Conservation (phyloP, 2,329 filamentous ascomycete genomes). For the Beauveria pseudobassiana region DNA sequence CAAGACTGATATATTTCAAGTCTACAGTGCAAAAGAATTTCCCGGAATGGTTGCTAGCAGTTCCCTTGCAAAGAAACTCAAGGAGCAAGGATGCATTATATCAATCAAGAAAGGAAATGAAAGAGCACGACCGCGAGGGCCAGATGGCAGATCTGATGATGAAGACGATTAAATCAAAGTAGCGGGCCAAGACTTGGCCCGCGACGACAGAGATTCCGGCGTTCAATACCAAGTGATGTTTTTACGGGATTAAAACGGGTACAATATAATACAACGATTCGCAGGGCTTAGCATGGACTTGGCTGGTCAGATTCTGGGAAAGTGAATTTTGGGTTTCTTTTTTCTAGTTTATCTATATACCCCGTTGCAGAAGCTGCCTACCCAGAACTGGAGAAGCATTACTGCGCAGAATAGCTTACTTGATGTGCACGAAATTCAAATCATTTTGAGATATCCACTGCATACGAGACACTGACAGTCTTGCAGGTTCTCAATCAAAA, state of each 20-base stretch:
- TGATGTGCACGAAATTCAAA: not conserved
- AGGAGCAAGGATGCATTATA: slow-evolving; percentile 74
- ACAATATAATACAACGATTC: not conserved
- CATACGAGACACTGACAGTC: too few relatives aligned
- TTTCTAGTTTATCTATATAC: slow-evolving; percentile 8
- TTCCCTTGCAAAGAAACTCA: slow-evolving; percentile 62
- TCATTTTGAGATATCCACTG: not conserved
- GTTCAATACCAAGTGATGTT: not conserved
- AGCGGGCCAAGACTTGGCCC: not conserved
- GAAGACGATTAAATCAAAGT: slow-evolving; percentile 1
- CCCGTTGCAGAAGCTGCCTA: not conserved
- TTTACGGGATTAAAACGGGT: not conserved
- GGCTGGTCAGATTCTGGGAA: not conserved
- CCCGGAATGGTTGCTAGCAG: slow-evolving; percentile 77
- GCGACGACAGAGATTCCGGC: not conserved
- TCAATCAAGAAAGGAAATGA: slow-evolving; percentile 83
- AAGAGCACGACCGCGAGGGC: not conserved
- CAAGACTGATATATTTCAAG: slow-evolving; percentile 66
- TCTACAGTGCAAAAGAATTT: slow-evolving; percentile 80
- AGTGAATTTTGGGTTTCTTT: not conserved
- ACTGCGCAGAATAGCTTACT: not conserved
- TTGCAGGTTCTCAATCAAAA: too few relatives aligned
- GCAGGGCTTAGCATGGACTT: not conserved
- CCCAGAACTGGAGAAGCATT: not conserved
- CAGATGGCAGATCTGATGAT: slow-evolving; percentile 6